Evolutionary conservation across 1,139 yeast genomes (phyloP).

Genomic region (Candida buenavistaensis): DNA sequence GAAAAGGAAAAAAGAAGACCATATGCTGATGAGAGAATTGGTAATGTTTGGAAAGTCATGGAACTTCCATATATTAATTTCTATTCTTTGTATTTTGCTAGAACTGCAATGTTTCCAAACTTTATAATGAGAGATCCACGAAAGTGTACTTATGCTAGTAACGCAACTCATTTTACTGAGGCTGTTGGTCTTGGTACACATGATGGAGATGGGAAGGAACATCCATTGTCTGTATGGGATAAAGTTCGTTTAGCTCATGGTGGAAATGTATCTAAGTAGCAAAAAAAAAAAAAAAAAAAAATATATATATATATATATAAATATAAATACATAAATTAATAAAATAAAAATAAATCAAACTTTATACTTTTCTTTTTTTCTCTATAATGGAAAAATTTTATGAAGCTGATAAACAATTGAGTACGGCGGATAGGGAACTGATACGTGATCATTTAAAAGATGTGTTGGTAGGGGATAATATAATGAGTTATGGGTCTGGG

Average conservation of each 20-base stretch:
- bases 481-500: conserved; percentile 26
- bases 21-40: conserved; percentile 8
- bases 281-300: too few relatives aligned
- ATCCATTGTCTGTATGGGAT: conserved; percentile 31
- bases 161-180: conserved; percentile 8
- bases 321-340: too few relatives aligned
- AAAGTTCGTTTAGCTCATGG: conserved; percentile 33
- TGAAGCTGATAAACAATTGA: conserved; percentile 41
- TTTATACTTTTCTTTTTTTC: neutral
- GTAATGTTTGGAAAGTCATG: conserved; percentile 40
- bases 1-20: conserved; percentile 10
- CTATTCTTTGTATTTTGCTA: conserved; percentile 36
- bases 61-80: conserved; percentile 38
- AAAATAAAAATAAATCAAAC: neutral
- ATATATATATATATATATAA: too few relatives aligned
- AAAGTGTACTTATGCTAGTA: conserved; percentile 24
- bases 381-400: conserved; percentile 27
- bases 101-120: conserved; percentile 34
- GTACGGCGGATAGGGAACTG: conserved; percentile 30
- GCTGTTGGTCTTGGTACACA: conserved; percentile 12
- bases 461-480: conserved; percentile 26
- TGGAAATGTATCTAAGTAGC: conserved; percentile 14
- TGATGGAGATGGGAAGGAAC: conserved; percentile 10
- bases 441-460: conserved; percentile 33
- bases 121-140: conserved; percentile 41